Evolutionary conservation across 75 land plant genomes (phyloP).

Genomic region (Picea sitchensis): DNA sequence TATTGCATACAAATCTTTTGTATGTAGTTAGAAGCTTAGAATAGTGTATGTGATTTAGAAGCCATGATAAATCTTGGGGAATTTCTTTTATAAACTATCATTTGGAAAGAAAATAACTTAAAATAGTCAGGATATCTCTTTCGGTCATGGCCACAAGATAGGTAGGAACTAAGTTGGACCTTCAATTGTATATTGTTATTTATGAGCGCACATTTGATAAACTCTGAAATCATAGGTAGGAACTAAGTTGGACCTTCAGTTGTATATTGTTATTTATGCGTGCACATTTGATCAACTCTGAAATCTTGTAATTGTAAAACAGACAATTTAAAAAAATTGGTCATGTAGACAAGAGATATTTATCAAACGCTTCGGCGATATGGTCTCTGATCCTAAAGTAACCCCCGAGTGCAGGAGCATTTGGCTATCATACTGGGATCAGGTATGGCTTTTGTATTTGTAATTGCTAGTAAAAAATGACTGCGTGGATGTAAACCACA

Average conservation of each 20-base stretch:
- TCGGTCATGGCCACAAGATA: slow-evolving; percentile 28
- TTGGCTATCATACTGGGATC: slow-evolving; percentile 38
- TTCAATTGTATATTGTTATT: too few relatives aligned
- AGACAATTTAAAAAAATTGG: too few relatives aligned
- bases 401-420: slow-evolving; percentile 39
- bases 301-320: too few relatives aligned
- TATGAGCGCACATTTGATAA: too few relatives aligned
- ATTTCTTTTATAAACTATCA: slow-evolving; percentile 11
- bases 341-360: slow-evolving; percentile 30
- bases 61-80: too few relatives aligned
- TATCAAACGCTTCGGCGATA: slow-evolving; percentile 18
- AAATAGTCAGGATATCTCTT: slow-evolving; percentile 27
- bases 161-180: not conserved
- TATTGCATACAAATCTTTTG: too few relatives aligned
- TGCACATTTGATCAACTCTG: too few relatives aligned
- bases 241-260: not conserved
- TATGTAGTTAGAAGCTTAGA: too few relatives aligned
- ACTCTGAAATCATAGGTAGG: not conserved
- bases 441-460: slow-evolving; percentile 14
- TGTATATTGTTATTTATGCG: too few relatives aligned
- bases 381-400: slow-evolving; percentile 36
- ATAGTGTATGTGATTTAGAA: too few relatives aligned
- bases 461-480: not conserved
- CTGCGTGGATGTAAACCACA: too few relatives aligned
- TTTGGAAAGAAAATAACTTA: slow-evolving; percentile 38